These are phyloP conservation scores for Chloroidium sp. DNA, from an alignment of 163 green algal genomes.

Conservation along the genomic window DNA sequence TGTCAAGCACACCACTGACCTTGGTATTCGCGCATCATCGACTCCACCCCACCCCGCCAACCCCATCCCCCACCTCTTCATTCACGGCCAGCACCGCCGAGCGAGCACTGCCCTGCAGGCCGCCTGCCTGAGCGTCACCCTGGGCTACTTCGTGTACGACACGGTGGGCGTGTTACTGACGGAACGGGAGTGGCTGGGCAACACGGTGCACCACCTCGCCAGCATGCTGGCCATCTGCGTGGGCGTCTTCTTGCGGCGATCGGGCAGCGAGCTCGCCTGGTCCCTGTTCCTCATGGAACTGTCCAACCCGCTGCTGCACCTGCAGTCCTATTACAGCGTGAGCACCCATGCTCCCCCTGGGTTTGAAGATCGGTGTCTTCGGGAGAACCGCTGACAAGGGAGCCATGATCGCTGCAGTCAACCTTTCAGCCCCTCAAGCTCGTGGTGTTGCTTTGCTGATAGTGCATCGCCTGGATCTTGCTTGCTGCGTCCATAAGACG, in stretches of 20 bases:
- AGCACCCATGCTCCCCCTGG: neutral
- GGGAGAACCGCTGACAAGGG: no score
- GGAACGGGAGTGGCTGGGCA: neutral
- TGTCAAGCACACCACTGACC: no score
- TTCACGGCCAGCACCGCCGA: no score
- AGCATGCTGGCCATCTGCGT: neutral
- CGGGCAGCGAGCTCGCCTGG: neutral
- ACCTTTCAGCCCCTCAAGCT: no score
- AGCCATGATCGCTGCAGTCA: no score
- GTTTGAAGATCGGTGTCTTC: no score
- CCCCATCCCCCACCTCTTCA: no score
- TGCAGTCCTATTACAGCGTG: neutral
- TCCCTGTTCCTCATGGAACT: neutral
- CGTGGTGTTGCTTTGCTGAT: no score
- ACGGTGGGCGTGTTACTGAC: neutral
- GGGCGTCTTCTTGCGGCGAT: neutral
- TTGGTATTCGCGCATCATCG: no score
- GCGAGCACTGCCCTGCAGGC: neutral
- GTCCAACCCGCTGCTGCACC: neutral
- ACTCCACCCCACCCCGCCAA: no score
- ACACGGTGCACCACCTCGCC: neutral
- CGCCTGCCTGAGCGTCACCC: neutral
- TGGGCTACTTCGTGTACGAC: neutral
- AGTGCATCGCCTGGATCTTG: no score
- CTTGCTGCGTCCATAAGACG: no score